phyloP scores from a whole-genome alignment of 2,329 filamentous ascomycete species.

The Talaromyces islandicus region DNA sequence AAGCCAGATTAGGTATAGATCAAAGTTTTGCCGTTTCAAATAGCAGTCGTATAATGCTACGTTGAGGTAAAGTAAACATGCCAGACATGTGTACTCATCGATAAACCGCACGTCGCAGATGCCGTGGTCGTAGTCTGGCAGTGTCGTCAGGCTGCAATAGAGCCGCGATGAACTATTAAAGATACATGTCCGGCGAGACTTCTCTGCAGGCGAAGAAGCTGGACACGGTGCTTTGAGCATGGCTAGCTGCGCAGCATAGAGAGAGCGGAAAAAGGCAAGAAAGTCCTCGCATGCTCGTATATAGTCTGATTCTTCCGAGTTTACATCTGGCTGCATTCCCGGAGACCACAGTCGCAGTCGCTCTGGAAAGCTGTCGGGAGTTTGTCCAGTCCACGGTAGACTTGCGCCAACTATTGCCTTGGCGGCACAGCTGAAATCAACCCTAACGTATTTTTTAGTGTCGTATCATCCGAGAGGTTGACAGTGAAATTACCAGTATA shows the following conservation, averaged over 20 bases:
- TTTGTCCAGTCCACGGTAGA: slow-evolving; percentile 23
- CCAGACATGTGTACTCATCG: slow-evolving; percentile 26
- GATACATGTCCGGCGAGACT: slow-evolving; percentile 11
- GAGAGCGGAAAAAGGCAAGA: slow-evolving; percentile 22
- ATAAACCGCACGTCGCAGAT: slow-evolving; percentile 27
- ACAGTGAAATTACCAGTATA: slow-evolving; percentile 22
- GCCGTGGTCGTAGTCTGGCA: slow-evolving; percentile 26
- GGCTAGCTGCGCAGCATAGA: slow-evolving; percentile 19
- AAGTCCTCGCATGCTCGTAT: slow-evolving; percentile 26
- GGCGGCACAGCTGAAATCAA: slow-evolving; percentile 26
- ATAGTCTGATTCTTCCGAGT: slow-evolving; percentile 16
- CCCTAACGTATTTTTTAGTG: slow-evolving; percentile 15
- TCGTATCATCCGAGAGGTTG: background rate
- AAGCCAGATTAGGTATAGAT: slow-evolving; percentile 23
- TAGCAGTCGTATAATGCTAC: slow-evolving; percentile 24
- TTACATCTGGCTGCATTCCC: slow-evolving; percentile 16
- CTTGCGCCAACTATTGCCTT: slow-evolving; percentile 23
- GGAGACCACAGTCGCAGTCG: slow-evolving; percentile 19
- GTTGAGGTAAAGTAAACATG: slow-evolving; percentile 25
- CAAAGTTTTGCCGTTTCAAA: slow-evolving; percentile 18
- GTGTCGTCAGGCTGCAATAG: slow-evolving; percentile 21
- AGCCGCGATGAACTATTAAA: slow-evolving; percentile 20
- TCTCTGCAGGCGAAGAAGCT: background rate
- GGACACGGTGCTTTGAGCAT: slow-evolving; percentile 14
- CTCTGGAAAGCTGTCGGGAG: slow-evolving; percentile 18